phyloP scores from a whole-genome alignment of 2,329 filamentous ascomycete genomes.

The Phyllosticta citrichinensis region DNA sequence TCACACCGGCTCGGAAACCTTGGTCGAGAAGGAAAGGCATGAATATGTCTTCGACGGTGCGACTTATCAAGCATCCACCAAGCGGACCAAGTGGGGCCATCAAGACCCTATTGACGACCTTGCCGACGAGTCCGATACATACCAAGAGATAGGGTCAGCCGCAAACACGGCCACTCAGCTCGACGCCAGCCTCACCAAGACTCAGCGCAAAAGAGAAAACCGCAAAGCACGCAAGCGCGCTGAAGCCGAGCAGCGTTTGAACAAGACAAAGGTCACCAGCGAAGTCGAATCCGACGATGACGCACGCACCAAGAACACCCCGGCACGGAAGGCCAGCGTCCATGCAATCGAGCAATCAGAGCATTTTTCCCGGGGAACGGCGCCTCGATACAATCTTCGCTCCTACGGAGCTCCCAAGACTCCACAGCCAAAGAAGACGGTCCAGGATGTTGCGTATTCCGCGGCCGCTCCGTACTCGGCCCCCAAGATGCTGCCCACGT shows the following conservation, averaged over 20 bases:
- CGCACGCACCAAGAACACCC: conserved; percentile 13
- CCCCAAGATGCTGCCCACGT: background rate
- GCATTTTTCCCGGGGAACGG: background rate
- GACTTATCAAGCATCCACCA: conserved; percentile 17
- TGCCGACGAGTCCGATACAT: background rate
- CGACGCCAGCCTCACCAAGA: conserved; percentile 21
- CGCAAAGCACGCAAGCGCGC: conserved; percentile 16
- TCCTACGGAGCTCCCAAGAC: background rate
- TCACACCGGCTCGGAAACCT: conserved; percentile 7
- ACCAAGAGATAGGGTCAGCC: background rate
- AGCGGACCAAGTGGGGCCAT: conserved; percentile 17
- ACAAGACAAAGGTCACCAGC: conserved; percentile 15
- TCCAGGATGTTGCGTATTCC: background rate
- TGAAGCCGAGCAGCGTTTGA: conserved; percentile 13
- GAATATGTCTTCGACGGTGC: conserved; percentile 37
- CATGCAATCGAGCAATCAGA: conserved; percentile 15
- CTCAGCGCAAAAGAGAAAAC: conserved; percentile 25
- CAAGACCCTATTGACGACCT: conserved; percentile 10
- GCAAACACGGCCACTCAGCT: background rate
- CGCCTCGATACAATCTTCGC: background rate
- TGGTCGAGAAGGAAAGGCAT: conserved; percentile 16
- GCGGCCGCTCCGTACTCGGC: background rate
- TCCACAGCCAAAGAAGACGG: conserved; percentile 2
- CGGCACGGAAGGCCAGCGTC: conserved; percentile 27
- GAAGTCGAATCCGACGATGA: conserved; percentile 28